A percentile compares a stretch with the other conserved stretches of the same genome.
These are phyloP conservation scores for Neurospora sp. DNA, from an alignment of 495 filamentous ascomycete genomes.

Conservation along the genomic window DNA sequence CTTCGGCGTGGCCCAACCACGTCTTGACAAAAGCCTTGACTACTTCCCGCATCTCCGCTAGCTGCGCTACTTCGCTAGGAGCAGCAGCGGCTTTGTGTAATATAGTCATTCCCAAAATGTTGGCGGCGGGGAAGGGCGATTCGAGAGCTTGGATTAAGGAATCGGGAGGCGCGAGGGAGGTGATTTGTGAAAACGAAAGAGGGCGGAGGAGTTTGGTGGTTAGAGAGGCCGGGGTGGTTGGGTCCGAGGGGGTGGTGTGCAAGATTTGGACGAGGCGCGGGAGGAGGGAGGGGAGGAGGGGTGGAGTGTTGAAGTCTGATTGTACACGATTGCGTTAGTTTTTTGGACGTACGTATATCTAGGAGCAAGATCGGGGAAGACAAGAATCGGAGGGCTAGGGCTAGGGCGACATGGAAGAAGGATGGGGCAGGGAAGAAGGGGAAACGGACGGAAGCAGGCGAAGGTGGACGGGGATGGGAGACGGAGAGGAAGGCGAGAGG, in stretches of 20 bases:
- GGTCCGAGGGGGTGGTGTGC: slow-evolving; percentile 39
- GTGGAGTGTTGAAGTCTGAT: slow-evolving; percentile 34
- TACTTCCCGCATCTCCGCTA: slow-evolving; percentile 54
- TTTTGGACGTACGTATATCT: neutral
- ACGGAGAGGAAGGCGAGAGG: neutral
- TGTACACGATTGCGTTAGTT: neutral
- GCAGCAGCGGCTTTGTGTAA: slow-evolving; percentile 57
- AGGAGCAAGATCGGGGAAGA: neutral
- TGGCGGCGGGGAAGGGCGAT: slow-evolving; percentile 53
- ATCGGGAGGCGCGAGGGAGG: slow-evolving; percentile 43
- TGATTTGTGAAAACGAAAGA: slow-evolving; percentile 36
- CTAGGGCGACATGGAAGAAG: too few relatives aligned
- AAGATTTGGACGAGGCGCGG: slow-evolving; percentile 39
- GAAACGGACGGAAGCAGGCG: neutral
- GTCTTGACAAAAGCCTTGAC: slow-evolving; percentile 51
- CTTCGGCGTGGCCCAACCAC: slow-evolving; percentile 63
- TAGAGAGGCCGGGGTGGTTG: slow-evolving; percentile 37
- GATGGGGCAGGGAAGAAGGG: neutral
- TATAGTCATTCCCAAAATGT: slow-evolving; percentile 58
- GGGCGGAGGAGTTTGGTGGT: slow-evolving; percentile 44
- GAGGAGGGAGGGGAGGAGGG: slow-evolving; percentile 38
- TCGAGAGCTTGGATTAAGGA: slow-evolving; percentile 45
- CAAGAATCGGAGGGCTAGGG: neutral
- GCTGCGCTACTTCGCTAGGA: slow-evolving; percentile 54
- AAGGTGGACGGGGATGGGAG: neutral